These are phyloP conservation scores for Phaffia rhodozyma DNA, from an alignment of 1,284 basidiomycete species.

Conservation along the genomic window DNA sequence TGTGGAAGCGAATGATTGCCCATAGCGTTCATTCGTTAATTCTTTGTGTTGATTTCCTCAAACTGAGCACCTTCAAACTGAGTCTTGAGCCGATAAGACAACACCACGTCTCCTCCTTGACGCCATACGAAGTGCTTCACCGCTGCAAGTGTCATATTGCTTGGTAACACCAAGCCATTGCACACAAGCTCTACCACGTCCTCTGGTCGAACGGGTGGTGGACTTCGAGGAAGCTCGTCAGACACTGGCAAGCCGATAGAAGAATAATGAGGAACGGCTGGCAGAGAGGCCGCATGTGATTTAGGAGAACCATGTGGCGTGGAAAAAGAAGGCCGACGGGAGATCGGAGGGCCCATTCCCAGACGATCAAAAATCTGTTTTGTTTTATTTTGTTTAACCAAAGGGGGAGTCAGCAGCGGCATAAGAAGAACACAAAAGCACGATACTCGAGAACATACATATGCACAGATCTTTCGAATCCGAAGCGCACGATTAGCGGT, in stretches of 20 bases:
- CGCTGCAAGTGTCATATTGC: constrained; percentile 76
- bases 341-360: constrained; percentile 10
- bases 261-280: background rate
- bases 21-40: background rate
- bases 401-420: background rate
- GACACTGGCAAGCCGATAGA: too few relatives aligned
- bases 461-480: constrained; percentile 66
- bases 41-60: background rate
- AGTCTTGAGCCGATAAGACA: constrained; percentile 60
- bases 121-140: constrained; percentile 79
- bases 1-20: background rate
- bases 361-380: constrained; percentile 13
- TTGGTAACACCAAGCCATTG: constrained; percentile 63
- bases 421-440: background rate
- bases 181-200: constrained; percentile 78
- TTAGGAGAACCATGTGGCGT: constrained; percentile 12
- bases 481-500: constrained; percentile 77
- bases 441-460: constrained; percentile 45
- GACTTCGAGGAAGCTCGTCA: background rate
- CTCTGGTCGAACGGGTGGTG: constrained; percentile 41
- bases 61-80: background rate
- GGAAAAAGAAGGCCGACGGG: constrained; percentile 21
- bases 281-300: background rate
- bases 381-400: too few relatives aligned
- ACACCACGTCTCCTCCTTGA: constrained; percentile 61